A percentile compares a stretch with the other conserved stretches of the same genome.
Evolutionary conservation across 176 grass and related monocot species (phyloP).

Genomic region (Raddia guianensis): DNA sequence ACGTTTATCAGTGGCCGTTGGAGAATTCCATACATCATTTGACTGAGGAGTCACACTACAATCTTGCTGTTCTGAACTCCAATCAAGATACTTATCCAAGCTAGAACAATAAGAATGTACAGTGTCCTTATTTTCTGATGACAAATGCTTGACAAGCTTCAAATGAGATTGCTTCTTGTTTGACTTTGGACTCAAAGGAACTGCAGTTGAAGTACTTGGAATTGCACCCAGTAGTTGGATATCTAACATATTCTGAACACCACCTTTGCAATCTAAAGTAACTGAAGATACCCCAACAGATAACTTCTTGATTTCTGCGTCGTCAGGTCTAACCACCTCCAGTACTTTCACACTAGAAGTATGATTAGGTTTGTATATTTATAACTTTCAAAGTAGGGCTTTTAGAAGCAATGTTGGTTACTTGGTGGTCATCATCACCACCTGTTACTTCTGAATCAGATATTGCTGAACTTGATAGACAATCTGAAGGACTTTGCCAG

Average conservation of each 20-base stretch:
- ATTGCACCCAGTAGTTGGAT: conserved; percentile 36
- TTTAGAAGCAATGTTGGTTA: conserved; percentile 27
- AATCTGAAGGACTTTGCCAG: conserved; percentile 44
- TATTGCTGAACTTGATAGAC: conserved; percentile 13
- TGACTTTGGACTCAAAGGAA: conserved; percentile 22
- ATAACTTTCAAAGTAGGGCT: conserved; percentile 25
- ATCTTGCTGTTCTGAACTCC: conserved; percentile 45
- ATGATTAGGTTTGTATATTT: conserved; percentile 30
- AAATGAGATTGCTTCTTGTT: conserved; percentile 29
- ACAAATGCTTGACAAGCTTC: conserved; percentile 32
- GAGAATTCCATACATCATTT: conserved; percentile 40
- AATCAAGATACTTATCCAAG: conserved; percentile 52
- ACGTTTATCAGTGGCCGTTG: conserved; percentile 20
- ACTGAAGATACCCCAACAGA: conserved; percentile 56
- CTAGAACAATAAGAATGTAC: conserved; percentile 33
- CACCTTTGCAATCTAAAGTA: conserved; percentile 48
- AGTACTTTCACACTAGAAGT: conserved; percentile 27
- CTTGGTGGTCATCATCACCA: conserved; percentile 15
- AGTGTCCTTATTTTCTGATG: conserved; percentile 36
- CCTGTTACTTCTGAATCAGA: conserved; percentile 49
- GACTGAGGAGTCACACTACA: conserved; percentile 2
- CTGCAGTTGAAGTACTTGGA: conserved; percentile 11
- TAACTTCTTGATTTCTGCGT: conserved; percentile 43
- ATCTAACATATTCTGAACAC: conserved; percentile 27
- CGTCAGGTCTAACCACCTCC: conserved; percentile 32